Base-by-base conservation (phyloP, 169 alveolate genomes). In the Cryptosporidium ubiquitum region DNA sequence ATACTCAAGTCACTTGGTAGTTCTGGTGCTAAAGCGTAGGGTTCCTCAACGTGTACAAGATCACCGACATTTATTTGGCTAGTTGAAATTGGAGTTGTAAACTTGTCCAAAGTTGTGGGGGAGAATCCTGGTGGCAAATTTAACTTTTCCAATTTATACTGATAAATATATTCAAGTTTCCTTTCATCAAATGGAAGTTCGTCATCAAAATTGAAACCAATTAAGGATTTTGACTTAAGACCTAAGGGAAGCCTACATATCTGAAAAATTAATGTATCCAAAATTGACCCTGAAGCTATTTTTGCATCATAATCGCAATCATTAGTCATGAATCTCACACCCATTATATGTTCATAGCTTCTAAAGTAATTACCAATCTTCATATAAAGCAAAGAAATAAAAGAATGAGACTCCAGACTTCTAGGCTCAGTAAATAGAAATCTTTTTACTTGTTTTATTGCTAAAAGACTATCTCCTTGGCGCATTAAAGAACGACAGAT, bases 121-220 rank as follows among this genome's bases (percentile, higher is more conserved):
- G 29, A 18, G 35, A 4, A 14, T 10, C 68, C 44, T 23, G 75
- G 1, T 64, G 31, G 29, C 10, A 66, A 20, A 29, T 20, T 40
- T 12, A 18, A 2, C 23, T 61, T 64, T 47, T 79, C 89, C n/a
- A 61, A 3, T 40, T 18, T 61, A 64, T 79, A 79, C 20, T 68
- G 89, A 31, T 9, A 35, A n/a, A 37, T 29, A 40, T 79, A 79
- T 42, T 79, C 89, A 23, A 58, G 49, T 20, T 42, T 60, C 55
- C 70, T 58, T n/a, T 79, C 89, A 61, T 79, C 66, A 40, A 61
- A 79, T 79, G 89, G 64, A 79, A 79, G 89, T 60, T 79, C 89
- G 40, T 79, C 89, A 16, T 40, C 75, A 23, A 79, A 61, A 18
- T 61, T 79, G 66, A 42, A 79, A 37, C 89, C 89, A 42, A 39